These are phyloP conservation scores for Zarea fungicola DNA, from an alignment of 2,329 filamentous ascomycete genomes.

Conservation along the genomic window DNA sequence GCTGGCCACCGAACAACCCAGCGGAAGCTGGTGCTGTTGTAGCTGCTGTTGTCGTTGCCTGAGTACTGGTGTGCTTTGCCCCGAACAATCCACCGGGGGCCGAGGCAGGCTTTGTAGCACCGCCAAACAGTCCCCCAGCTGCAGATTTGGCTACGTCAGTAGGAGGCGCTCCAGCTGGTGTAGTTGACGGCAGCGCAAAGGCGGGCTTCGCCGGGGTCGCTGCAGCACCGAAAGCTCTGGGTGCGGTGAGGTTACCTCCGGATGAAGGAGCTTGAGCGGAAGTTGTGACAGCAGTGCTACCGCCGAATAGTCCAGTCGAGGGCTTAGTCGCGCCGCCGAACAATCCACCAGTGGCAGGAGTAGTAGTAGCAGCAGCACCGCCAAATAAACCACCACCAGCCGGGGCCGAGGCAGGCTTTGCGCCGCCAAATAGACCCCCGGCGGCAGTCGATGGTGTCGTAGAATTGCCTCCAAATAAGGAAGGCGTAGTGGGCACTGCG, in stretches of 20 bases:
- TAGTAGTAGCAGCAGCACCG: slow-evolving; percentile 27
- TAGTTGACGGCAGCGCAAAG: slow-evolving; percentile 47
- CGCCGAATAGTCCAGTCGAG: slow-evolving; percentile 27
- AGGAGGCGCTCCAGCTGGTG: slow-evolving; percentile 51
- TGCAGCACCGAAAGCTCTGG: slow-evolving; percentile 25
- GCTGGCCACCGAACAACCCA: slow-evolving; percentile 18
- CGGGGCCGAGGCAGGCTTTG: slow-evolving; percentile 16
- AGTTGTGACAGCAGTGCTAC: slow-evolving; percentile 16
- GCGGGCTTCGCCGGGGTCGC: slow-evolving; percentile 41
- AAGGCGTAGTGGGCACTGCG: slow-evolving; percentile 15
- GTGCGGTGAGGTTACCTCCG: slow-evolving; percentile 24
- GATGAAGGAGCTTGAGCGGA: slow-evolving; percentile 19
- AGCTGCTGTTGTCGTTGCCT: slow-evolving; percentile 13
- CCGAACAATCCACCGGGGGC: slow-evolving; percentile 12
- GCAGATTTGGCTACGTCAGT: slow-evolving; percentile 28
- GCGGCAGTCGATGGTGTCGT: slow-evolving; percentile 3
- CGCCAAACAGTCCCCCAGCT: slow-evolving; percentile 28
- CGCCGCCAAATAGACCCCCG: slow-evolving; percentile 18
- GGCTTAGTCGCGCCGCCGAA: slow-evolving; percentile 31
- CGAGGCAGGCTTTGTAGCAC: slow-evolving; percentile 10
- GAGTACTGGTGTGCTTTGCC: slow-evolving; percentile 17
- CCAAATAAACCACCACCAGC: slow-evolving; percentile 36
- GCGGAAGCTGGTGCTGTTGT: slow-evolving; percentile 11
- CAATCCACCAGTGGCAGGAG: slow-evolving; percentile 34
- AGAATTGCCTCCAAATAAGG: slow-evolving; percentile 19